Evolutionary conservation across 2,329 filamentous ascomycete species (phyloP), one percentile per base, ranked within the genome.

Genomic region (Bipolaris bicolor): DNA sequence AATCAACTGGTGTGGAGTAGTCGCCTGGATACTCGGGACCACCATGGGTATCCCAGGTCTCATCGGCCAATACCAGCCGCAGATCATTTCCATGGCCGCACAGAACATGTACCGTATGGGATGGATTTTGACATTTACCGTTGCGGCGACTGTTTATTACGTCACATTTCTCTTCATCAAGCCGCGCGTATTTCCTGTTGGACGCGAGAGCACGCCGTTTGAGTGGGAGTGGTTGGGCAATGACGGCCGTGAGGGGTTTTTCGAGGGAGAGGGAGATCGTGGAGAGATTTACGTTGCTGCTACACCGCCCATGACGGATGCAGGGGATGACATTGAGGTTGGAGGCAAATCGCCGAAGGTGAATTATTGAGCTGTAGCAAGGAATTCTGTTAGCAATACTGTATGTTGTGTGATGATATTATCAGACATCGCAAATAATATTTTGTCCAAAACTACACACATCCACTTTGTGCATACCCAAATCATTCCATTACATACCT

Each of bases 81-180:
- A 70, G 61, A 53, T 74, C 63, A 69, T 77, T 24, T 71, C 67
- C 37, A 59, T 67, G 22, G 71, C 63, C 7, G 66, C 65, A 33
- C 70, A 72, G 29, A 62, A 76, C 40, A 75, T 77, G 68, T 77
- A 76, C 50, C 71, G 73, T 49, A 66, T 76, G 51, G 72, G 72
- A 7, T 77, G 72, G 62, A 29, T 76, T 2, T 61, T 76, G 34
- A 74, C 71, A 1, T 71, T 76, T 37, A 54, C 63, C 15, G 72
- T 69, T 29, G 68, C 68, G 2, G 68, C 65, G 6, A 50, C 61
- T 0, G 57, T 76, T 2, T 77, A 75, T 52, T 67, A 65, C 18
- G 36, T 70, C 10, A 51, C 54, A 10, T 64, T 55, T 18, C 15
- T 61, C 4, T 59, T 69, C 18, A 20, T 64, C 24, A 68, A 64